phyloP scores from a whole-genome alignment of 106 monocot genomes.

The Dioscorea alata region DNA sequence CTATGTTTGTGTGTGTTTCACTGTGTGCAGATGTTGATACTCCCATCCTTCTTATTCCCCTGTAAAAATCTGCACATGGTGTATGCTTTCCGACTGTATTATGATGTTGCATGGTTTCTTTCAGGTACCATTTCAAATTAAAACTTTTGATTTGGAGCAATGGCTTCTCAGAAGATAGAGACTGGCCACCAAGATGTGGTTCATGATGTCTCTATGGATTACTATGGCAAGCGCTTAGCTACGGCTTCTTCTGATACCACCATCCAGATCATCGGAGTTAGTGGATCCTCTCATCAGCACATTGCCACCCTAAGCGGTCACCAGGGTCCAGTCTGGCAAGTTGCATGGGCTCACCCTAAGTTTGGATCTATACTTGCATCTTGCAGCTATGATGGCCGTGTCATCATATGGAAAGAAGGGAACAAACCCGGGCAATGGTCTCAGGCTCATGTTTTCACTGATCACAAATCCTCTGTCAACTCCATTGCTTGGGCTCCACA shows the following conservation, averaged over 20 bases:
- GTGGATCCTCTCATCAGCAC: constrained; percentile 19
- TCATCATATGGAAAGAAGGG: constrained; percentile 33
- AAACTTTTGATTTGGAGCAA: not conserved
- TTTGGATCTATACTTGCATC: constrained; percentile 28
- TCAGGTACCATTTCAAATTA: not conserved
- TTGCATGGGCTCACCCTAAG: constrained; percentile 27
- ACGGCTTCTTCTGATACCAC: constrained; percentile 21
- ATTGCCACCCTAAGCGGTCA: constrained; percentile 25
- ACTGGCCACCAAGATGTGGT: constrained; percentile 11
- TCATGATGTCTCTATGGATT: constrained; percentile 11
- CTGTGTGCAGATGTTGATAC: too few relatives aligned
- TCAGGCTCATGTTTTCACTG: constrained; percentile 13
- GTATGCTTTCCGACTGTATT: not conserved
- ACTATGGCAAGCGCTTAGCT: constrained; percentile 10
- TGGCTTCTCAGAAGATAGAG: constrained; percentile 13
- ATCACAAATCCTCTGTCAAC: constrained; percentile 13
- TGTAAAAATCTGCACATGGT: too few relatives aligned
- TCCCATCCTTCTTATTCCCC: too few relatives aligned
- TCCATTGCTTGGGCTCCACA: constrained; percentile 12
- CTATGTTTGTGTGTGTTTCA: too few relatives aligned
- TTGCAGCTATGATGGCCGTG: constrained; percentile 15
- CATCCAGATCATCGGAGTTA: constrained; percentile 22
- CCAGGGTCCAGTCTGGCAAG: constrained; percentile 31
- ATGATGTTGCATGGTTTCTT: not conserved
- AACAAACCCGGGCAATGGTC: constrained; percentile 23